Evolutionary conservation across 768 basidiomycete genomes (phyloP).

Genomic region (Boletus insuetus): DNA sequence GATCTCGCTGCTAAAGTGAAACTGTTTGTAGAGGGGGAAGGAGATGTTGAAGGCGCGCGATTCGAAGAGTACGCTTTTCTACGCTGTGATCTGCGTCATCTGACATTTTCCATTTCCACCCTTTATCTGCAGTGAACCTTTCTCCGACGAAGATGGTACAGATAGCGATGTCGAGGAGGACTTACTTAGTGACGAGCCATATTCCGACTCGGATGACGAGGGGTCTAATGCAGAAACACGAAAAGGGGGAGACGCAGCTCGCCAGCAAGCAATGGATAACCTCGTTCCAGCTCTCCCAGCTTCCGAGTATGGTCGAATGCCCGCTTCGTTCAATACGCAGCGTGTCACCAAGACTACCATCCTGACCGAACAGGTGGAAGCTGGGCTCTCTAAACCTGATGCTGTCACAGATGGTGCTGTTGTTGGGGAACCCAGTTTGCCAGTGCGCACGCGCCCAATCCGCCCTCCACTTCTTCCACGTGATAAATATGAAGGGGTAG

Average conservation of each 20-base stretch:
- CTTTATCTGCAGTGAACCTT: slow-evolving; percentile 48
- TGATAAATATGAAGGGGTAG: slow-evolving; percentile 87
- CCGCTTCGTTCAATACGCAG: slow-evolving; percentile 73
- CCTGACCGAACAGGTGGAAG: slow-evolving; percentile 40
- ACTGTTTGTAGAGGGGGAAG: slow-evolving; percentile 86
- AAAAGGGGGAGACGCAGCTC: slow-evolving; percentile 35
- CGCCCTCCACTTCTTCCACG: slow-evolving; percentile 80
- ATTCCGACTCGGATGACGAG: slow-evolving; percentile 45
- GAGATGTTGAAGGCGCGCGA: slow-evolving; percentile 82
- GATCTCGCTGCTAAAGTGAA: slow-evolving; percentile 83
- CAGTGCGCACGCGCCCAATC: slow-evolving; percentile 43
- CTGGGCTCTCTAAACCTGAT: slow-evolving; percentile 5
- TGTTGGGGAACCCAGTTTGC: slow-evolving; percentile 4
- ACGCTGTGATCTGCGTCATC: background rate
- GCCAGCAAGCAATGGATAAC: slow-evolving; percentile 68
- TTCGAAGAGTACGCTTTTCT: slow-evolving; percentile 78
- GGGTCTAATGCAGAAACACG: slow-evolving; percentile 33
- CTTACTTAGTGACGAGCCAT: slow-evolving; percentile 40
- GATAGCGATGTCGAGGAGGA: slow-evolving; percentile 30
- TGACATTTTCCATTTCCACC: background rate
- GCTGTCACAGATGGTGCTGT: slow-evolving; percentile 4
- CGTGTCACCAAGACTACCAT: slow-evolving; percentile 49
- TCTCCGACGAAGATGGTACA: slow-evolving; percentile 60
- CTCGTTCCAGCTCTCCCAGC: slow-evolving; percentile 79
- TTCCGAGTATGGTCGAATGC: slow-evolving; percentile 89